These are phyloP conservation scores for Mimosa bimucronata DNA, from an alignment of 306 rosid genomes.

Conservation along the genomic window DNA sequence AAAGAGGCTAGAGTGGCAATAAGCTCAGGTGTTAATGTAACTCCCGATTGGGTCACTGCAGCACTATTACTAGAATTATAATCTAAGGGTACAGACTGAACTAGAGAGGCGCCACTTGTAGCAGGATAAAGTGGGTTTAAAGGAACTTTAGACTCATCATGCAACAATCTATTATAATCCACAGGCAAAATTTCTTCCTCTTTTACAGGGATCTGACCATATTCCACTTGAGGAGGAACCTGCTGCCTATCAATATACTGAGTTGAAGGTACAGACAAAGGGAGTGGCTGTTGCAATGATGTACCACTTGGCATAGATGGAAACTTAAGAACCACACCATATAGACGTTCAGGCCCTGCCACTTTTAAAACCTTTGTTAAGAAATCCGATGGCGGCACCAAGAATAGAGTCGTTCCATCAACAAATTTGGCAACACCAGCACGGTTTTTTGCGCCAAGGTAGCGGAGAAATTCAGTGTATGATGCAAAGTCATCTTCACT, in stretches of 20 bases:
- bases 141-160: constrained; percentile 69
- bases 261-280: constrained; percentile 58
- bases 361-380: constrained; percentile 85
- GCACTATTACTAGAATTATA: constrained; percentile 53
- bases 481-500: constrained; percentile 99
- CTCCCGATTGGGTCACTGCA: constrained; percentile 76
- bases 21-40: constrained; percentile 88
- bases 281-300: constrained; percentile 58
- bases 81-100: constrained; percentile 62
- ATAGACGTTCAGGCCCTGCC: constrained; percentile 89
- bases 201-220: constrained; percentile 53
- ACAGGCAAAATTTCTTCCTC: constrained; percentile 64
- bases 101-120: constrained; percentile 52
- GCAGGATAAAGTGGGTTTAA: constrained; percentile 55
- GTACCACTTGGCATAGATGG: constrained; percentile 59
- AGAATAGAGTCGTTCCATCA: constrained; percentile 85
- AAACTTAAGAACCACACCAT: constrained; percentile 97
- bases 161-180: constrained; percentile 69
- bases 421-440: constrained; percentile 99
- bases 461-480: constrained; percentile 96
- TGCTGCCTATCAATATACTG: constrained; percentile 73
- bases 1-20: constrained; percentile 85
- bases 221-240: constrained; percentile 63
- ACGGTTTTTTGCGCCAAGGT: constrained; percentile 85
- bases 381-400: constrained; percentile 98